Evolutionary conservation across 225 moss, liverwort and hornwort species (phyloP).

Genomic region (Sphagnum tenellum): DNA sequence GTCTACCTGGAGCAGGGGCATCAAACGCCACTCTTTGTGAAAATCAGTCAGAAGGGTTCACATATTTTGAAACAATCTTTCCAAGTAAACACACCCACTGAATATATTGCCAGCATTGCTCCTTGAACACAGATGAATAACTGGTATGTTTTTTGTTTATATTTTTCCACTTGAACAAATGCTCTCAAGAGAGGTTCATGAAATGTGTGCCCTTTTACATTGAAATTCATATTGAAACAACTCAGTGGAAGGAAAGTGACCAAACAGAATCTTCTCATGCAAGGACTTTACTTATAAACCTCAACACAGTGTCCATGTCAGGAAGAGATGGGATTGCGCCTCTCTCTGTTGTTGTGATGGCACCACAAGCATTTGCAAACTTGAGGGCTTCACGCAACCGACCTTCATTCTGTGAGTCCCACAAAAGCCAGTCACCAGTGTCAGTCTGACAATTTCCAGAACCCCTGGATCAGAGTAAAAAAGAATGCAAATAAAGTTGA

Average conservation of each 20-base stretch:
- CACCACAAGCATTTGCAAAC: conserved; percentile 53
- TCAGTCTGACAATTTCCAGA: too few relatives aligned
- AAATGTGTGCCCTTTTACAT: neutral
- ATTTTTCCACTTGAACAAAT: neutral
- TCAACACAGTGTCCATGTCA: conserved; percentile 38
- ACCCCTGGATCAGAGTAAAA: too few relatives aligned
- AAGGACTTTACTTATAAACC: conserved; percentile 42
- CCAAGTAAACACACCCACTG: neutral
- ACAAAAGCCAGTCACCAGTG: neutral
- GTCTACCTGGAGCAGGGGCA: conserved; percentile 26
- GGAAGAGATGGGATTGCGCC: conserved; percentile 61
- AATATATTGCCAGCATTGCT: neutral
- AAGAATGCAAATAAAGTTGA: neutral
- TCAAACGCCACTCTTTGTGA: conserved; percentile 13
- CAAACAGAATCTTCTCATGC: conserved; percentile 11
- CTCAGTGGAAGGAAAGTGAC: neutral
- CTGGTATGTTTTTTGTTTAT: neutral
- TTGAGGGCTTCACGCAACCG: conserved; percentile 35
- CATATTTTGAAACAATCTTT: neutral
- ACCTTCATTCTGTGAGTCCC: conserved; percentile 27
- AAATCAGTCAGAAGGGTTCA: conserved; percentile 10
- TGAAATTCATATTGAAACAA: neutral
- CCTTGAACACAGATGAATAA: neutral
- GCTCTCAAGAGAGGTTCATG: neutral
- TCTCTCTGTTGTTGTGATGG: conserved; percentile 53